Base-by-base conservation (phyloP, 2,329 filamentous ascomycete species). In the Madurella mycetomatis region DNA sequence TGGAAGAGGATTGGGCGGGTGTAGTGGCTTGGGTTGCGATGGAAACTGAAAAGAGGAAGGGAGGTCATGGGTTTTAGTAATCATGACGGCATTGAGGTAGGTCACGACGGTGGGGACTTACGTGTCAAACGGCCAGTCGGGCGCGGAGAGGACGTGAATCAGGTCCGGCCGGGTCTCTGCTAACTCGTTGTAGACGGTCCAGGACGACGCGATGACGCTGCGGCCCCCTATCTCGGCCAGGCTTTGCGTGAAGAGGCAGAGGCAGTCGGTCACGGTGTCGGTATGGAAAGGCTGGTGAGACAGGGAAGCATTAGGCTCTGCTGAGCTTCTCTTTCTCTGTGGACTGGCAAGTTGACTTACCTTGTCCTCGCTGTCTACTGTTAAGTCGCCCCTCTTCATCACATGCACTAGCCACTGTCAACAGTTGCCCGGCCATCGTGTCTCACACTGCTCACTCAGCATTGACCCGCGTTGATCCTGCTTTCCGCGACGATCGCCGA, bases 231-330 rank as follows among this genome's bases (percentile, higher is more conserved):
- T 69, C 0, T 75, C 75, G 0, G 82, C 77, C 9, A 75, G 75
- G 16, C 73, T 71, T 2, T 85, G 73, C 1, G 77, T 78, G 46
- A 83, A 78, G 7, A 86, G 69, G 1, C 79, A 78, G 17, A 87
- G 74, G 2, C 86, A 72, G 60, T 87, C 83, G 9, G 82, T 76
- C 0, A 66, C 64, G 13, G 34, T 37, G 60, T 86, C 83, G 0
- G 80, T 86, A 65, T 86, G 84, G 61, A 85, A 85, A 5, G 79
- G 76, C 64, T 82, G 82, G 81, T 84, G 65, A 83, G 84, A 0
- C 0, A 81, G 81, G 1, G 76, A 75, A 2, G 81, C 80, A 46
- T 85, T 84, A 2, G 70, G 9, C 66, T 59, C 2, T 71, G 64
- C 11, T 66, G 64, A 1, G 68, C 73, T 8, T 87, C 70, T 58